Evolutionary conservation across 495 filamentous ascomycete species (phyloP).

Genomic region (Daldinia decipiens): DNA sequence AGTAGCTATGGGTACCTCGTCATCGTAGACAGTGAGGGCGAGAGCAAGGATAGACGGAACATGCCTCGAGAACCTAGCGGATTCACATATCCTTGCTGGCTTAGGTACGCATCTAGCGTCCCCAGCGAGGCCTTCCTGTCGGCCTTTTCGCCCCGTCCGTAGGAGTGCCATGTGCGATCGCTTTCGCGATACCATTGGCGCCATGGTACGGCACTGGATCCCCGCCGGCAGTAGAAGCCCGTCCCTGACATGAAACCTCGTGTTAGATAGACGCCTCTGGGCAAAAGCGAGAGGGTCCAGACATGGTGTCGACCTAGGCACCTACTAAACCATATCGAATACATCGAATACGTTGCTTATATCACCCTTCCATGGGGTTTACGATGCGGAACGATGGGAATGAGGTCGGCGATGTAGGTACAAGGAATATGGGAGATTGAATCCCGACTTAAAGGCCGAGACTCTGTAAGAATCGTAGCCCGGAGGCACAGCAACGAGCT

Average conservation of each 20-base stretch:
- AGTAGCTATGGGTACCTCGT: not conserved
- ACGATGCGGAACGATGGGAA: not conserved
- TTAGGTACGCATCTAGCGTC: not conserved
- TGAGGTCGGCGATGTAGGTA: not conserved
- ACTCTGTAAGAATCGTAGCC: not conserved
- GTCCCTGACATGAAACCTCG: not conserved
- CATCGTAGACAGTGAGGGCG: not conserved
- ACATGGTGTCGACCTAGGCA: not conserved
- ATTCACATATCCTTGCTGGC: not conserved
- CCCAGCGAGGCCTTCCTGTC: not conserved
- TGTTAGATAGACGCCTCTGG: slow-evolving; percentile 3
- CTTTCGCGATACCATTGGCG: not conserved
- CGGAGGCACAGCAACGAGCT: not conserved
- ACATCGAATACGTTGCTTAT: slow-evolving; percentile 1
- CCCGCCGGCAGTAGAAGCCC: not conserved
- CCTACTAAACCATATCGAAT: not conserved
- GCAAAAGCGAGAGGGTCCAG: not conserved
- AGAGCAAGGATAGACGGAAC: not conserved
- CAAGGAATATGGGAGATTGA: not conserved
- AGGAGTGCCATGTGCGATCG: not conserved
- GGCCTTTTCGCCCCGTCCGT: not conserved
- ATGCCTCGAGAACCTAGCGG: not conserved
- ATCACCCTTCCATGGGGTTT: not conserved
- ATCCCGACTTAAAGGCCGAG: not conserved
- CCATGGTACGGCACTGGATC: not conserved